phyloP scores from a whole-genome alignment of 495 filamentous ascomycete genomes.

The Monascus purpureus region DNA sequence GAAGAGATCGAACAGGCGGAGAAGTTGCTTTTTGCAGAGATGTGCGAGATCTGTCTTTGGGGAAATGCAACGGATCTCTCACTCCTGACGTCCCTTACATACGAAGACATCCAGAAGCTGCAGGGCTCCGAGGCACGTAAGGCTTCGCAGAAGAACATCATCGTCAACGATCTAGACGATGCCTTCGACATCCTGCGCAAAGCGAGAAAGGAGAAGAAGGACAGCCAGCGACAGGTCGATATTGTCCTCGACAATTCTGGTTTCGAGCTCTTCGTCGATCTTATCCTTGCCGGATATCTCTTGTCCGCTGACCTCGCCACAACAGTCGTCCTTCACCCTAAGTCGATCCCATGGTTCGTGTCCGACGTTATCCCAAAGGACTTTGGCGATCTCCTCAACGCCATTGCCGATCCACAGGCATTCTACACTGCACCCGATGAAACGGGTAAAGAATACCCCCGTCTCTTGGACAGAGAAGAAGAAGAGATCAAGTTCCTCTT shows the following conservation, averaged over 20 bases:
- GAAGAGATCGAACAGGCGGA: slow-evolving; percentile 54
- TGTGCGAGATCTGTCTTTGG: slow-evolving; percentile 96
- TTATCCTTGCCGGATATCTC: slow-evolving; percentile 81
- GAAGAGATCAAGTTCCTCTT: slow-evolving; percentile 63
- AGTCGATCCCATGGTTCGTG: slow-evolving; percentile 94
- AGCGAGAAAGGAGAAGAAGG: slow-evolving; percentile 40
- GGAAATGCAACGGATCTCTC: slow-evolving; percentile 94
- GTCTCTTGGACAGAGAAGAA: slow-evolving; percentile 52
- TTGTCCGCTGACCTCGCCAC: slow-evolving; percentile 72
- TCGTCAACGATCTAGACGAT: slow-evolving; percentile 64
- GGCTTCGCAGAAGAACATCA: slow-evolving; percentile 71
- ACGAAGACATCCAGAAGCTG: slow-evolving; percentile 91
- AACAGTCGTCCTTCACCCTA: slow-evolving; percentile 78
- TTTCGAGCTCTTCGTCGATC: slow-evolving; percentile 90
- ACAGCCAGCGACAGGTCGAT: slow-evolving; percentile 56
- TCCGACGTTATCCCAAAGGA: slow-evolving; percentile 82
- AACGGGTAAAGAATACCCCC: slow-evolving; percentile 36
- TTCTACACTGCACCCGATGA: slow-evolving; percentile 73
- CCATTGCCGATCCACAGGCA: slow-evolving; percentile 53
- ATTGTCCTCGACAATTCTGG: slow-evolving; percentile 94
- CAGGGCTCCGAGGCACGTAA: slow-evolving; percentile 81
- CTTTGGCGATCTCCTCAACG: slow-evolving; percentile 64
- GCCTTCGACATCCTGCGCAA: slow-evolving; percentile 59
- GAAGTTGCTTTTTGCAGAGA: slow-evolving; percentile 69
- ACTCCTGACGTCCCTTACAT: slow-evolving; percentile 75